Percentiles rank a stretch among this genome's conserved stretches.
Conservation (phyloP, 208 protist genomes). For the Wallacemonas sp. region DNA sequence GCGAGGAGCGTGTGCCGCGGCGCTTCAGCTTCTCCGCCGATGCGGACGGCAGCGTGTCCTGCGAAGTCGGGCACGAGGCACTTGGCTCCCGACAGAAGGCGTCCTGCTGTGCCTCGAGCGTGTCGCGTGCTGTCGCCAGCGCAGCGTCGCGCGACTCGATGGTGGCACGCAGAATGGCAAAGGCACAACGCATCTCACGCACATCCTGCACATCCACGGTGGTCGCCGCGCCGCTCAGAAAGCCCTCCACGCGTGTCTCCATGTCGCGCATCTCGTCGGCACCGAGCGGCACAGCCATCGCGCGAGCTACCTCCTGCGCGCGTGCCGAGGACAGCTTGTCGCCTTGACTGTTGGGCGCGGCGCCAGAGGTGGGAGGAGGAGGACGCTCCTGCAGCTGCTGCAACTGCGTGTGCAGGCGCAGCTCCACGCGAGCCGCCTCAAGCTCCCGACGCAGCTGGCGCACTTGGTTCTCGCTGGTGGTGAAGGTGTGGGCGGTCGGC, state of each 20-base stretch:
- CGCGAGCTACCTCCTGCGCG: background rate
- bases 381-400: conserved; percentile 16
- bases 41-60: too few relatives aligned
- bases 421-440: conserved; percentile 78
- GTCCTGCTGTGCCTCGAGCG: conserved; percentile 10
- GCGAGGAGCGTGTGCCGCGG: too few relatives aligned
- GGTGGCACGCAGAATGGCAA: conserved; percentile 61
- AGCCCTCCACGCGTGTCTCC: conserved; percentile 57
- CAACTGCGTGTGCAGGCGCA: conserved; percentile 92
- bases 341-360: background rate
- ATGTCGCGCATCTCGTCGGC: conserved; percentile 70
- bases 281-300: conserved; percentile 13
- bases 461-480: conserved; percentile 74
- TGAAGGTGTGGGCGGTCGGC: conserved; percentile 53
- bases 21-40: too few relatives aligned
- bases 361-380: background rate
- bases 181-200: conserved; percentile 87
- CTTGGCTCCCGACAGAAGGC: background rate
- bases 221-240: conserved; percentile 60
- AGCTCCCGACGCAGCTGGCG: conserved; percentile 83
- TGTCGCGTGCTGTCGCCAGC: conserved; percentile 29
- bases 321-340: background rate
- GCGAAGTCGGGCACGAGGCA: too few relatives aligned
- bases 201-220: conserved; percentile 68
- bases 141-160: conserved; percentile 38